Evolutionary conservation across 2,329 filamentous ascomycete species (phyloP).

Genomic region (Pyrenophora seminiperda): DNA sequence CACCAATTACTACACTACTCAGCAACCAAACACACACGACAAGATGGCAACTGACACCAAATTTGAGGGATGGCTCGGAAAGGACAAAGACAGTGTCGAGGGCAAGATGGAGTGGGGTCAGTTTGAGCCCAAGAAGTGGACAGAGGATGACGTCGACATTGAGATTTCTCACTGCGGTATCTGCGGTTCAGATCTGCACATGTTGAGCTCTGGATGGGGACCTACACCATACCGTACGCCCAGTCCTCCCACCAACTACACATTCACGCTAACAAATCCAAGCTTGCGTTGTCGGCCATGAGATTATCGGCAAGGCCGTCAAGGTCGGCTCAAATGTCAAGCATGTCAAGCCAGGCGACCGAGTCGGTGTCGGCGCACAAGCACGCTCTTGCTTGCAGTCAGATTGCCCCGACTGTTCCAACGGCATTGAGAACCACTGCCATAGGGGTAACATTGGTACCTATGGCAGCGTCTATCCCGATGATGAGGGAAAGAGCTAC

Average conservation of each 20-base stretch:
- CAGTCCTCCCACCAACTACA: background rate
- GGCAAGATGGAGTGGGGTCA: conserved; percentile 62
- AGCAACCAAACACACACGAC: background rate
- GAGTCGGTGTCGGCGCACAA: conserved; percentile 59
- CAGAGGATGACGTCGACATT: conserved; percentile 68
- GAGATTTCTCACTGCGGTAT: conserved; percentile 49
- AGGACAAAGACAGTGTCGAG: conserved; percentile 54
- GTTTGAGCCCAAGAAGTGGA: conserved; percentile 54
- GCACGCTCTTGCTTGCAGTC: conserved; percentile 53
- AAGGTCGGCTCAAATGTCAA: conserved; percentile 52
- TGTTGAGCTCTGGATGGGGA: conserved; percentile 47
- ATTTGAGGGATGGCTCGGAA: conserved; percentile 63
- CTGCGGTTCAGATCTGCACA: conserved; percentile 46
- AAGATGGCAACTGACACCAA: conserved; percentile 28
- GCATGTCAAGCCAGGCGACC: conserved; percentile 65
- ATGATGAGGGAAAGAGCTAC: conserved; percentile 64
- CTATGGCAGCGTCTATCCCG: conserved; percentile 53
- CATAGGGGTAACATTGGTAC: conserved; percentile 48
- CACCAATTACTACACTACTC: background rate
- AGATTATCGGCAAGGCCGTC: conserved; percentile 49
- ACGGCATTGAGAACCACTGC: conserved; percentile 57
- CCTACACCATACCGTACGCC: conserved; percentile 30
- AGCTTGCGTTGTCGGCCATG: conserved; percentile 52
- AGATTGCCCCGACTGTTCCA: conserved; percentile 54
- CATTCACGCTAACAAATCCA: conserved; percentile 31